These are phyloP conservation scores for Drosera spatulata DNA, from an alignment of 179 eudicot species.

Conservation along the genomic window DNA sequence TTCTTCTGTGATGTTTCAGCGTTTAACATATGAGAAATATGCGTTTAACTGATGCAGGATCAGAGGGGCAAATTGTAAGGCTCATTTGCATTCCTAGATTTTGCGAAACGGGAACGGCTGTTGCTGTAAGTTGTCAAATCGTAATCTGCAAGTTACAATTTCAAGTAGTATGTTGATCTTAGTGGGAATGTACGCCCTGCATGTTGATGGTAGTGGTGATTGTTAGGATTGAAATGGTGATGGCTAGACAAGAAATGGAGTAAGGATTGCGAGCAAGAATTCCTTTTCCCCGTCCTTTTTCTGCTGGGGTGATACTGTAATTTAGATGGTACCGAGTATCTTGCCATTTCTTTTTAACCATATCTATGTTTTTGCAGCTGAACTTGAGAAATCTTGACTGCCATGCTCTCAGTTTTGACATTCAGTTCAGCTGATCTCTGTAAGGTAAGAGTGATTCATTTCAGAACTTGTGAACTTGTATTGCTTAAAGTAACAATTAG, in stretches of 20 bases:
- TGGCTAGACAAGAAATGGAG: no score
- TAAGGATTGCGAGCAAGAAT: no score
- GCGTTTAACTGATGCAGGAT: slow-evolving; percentile 31
- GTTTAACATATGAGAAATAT: not conserved
- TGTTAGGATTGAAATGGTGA: no score
- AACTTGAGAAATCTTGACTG: slow-evolving; percentile 87
- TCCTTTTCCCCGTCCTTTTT: not conserved
- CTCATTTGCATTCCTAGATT: slow-evolving; percentile 80
- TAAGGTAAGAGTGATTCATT: slow-evolving; percentile 8
- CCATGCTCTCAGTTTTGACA: slow-evolving; percentile 73
- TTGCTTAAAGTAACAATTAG: no score
- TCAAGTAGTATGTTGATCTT: no score
- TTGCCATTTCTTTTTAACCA: not conserved
- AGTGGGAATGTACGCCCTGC: no score
- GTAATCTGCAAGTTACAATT: no score
- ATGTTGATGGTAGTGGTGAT: no score
- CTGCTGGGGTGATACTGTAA: not conserved
- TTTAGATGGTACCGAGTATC: not conserved
- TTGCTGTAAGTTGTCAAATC: slow-evolving; percentile 38
- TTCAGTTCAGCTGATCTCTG: slow-evolving; percentile 37
- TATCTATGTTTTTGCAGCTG: slow-evolving; percentile 32
- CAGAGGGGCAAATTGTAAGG: slow-evolving; percentile 72
- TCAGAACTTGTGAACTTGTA: no score
- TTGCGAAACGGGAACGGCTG: slow-evolving; percentile 77
- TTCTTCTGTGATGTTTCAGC: not conserved